A percentile compares a stretch with the other conserved stretches of the same genome.
Evolutionary conservation across 352 stramenopile genomes (phyloP).

Genomic region (Phytophthora vignae): DNA sequence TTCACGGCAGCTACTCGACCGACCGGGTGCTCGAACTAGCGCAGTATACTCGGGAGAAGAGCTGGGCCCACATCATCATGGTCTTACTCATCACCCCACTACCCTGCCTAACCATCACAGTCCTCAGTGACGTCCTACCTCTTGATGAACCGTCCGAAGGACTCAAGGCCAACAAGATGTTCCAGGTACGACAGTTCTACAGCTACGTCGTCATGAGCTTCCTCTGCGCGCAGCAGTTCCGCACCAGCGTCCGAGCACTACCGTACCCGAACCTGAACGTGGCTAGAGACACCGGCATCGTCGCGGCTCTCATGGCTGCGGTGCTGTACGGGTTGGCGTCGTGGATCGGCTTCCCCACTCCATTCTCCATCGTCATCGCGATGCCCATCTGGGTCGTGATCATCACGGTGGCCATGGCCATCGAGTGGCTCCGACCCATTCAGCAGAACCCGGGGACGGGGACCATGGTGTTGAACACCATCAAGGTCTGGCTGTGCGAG

Average conservation of each 20-base stretch:
- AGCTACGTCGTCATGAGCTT: too few species aligned
- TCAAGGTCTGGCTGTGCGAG: conserved; percentile 34
- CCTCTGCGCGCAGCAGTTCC: conserved; percentile 12
- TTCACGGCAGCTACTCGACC: neutral
- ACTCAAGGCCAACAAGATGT: too few species aligned
- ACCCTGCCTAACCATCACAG: too few species aligned
- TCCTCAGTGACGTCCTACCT: too few species aligned
- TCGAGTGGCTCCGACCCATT: conserved; percentile 19
- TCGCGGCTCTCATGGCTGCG: conserved; percentile 1
- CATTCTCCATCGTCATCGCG: conserved; percentile 25
- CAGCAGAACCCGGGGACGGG: conserved; percentile 10
- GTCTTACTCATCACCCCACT: too few species aligned
- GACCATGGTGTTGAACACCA: conserved; percentile 19
- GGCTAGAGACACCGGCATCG: conserved; percentile 4
- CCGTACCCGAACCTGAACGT: conserved; percentile 17
- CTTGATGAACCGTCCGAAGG: too few species aligned
- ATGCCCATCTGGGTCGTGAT: conserved; percentile 19
- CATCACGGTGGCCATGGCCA: neutral
- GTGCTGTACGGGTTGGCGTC: conserved; percentile 5
- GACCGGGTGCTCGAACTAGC: too few species aligned
- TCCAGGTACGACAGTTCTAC: too few species aligned
- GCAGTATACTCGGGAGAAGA: too few species aligned
- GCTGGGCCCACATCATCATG: too few species aligned
- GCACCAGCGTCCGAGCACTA: conserved; percentile 14
- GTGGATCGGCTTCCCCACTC: conserved; percentile 20